Percentiles rank a stretch among this genome's conserved stretches.
Evolutionary conservation across 768 basidiomycete genomes (phyloP).

Genomic region (Imleria badia): DNA sequence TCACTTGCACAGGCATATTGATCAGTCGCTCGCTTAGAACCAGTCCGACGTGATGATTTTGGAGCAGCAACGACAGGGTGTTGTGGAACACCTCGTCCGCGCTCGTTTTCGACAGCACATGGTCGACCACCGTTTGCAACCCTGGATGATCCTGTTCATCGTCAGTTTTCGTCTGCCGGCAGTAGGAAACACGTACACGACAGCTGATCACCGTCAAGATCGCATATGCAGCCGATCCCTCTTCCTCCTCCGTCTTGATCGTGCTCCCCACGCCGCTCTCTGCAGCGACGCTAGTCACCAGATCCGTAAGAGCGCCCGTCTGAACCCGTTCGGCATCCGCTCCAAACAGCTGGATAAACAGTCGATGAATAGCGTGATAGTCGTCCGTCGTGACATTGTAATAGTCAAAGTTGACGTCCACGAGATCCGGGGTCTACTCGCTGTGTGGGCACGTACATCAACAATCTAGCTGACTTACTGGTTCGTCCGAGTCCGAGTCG

Average conservation of each 20-base stretch:
- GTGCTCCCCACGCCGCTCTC: conserved; percentile 83
- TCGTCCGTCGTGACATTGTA: conserved; percentile 83
- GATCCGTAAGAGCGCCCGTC: conserved; percentile 72
- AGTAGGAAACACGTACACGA: conserved; percentile 44
- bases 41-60: conserved; percentile 59
- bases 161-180: neutral
- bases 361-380: conserved; percentile 81
- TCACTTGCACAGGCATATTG: conserved; percentile 94
- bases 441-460: conserved; percentile 6
- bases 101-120: conserved; percentile 63
- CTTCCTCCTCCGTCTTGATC: conserved; percentile 75
- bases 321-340: conserved; percentile 74
- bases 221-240: conserved; percentile 72
- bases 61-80: conserved; percentile 47
- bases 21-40: conserved; percentile 86
- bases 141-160: conserved; percentile 63
- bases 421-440: conserved; percentile 16
- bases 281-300: conserved; percentile 69
- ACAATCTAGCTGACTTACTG: conserved; percentile 31
- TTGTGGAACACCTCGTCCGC: conserved; percentile 49
- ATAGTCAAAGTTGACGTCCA: conserved; percentile 71
- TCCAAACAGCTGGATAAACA: conserved; percentile 63
- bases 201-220: conserved; percentile 83
- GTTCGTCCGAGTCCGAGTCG: conserved; percentile 38
- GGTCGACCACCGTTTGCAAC: conserved; percentile 66